Percentiles rank a stretch among this genome's conserved stretches.
Evolutionary conservation across 2,329 filamentous ascomycete species (phyloP).

Genomic region (Fusarium temperatum): DNA sequence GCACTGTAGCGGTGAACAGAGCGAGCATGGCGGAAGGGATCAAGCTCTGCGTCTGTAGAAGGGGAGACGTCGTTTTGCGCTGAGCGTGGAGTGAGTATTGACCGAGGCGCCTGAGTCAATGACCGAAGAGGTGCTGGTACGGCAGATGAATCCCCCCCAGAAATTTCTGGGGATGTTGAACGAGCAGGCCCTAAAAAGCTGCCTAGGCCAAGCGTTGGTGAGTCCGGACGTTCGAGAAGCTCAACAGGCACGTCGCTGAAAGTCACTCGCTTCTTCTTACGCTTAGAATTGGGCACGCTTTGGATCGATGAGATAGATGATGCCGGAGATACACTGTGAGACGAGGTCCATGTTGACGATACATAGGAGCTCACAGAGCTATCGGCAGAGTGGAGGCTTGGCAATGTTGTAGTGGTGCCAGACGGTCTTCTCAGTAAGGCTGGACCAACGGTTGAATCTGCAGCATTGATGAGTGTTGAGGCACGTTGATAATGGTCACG

Average conservation of each 20-base stretch:
- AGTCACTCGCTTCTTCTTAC: constrained; percentile 54
- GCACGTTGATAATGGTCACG: constrained; percentile 62
- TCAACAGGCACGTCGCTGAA: constrained; percentile 50
- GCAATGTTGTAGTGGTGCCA: constrained; percentile 46
- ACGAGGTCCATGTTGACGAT: constrained; percentile 36
- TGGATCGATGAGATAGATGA: constrained; percentile 55
- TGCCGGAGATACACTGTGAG: constrained; percentile 34
- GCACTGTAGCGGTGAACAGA: constrained; percentile 60
- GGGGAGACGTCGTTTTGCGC: constrained; percentile 10
- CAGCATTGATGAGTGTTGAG: constrained; percentile 56
- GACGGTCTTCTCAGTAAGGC: constrained; percentile 52
- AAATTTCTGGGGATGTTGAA: constrained; percentile 37
- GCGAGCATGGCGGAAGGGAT: constrained; percentile 53
- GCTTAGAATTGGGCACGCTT: constrained; percentile 34
- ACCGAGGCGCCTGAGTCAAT: constrained; percentile 28
- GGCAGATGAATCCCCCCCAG: constrained; percentile 1
- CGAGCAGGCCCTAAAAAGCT: constrained; percentile 48
- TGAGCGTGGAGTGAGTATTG: constrained; percentile 26
- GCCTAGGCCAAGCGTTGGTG: constrained; percentile 67
- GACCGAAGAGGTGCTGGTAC: constrained; percentile 4
- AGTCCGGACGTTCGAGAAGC: constrained; percentile 65
- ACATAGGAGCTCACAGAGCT: constrained; percentile 55
- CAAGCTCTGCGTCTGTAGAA: constrained; percentile 31
- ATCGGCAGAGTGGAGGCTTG: constrained; percentile 53
- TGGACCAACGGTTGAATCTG: constrained; percentile 55